Conservation (phyloP, 257 asterid species). For the Solanum phureja region DNA sequence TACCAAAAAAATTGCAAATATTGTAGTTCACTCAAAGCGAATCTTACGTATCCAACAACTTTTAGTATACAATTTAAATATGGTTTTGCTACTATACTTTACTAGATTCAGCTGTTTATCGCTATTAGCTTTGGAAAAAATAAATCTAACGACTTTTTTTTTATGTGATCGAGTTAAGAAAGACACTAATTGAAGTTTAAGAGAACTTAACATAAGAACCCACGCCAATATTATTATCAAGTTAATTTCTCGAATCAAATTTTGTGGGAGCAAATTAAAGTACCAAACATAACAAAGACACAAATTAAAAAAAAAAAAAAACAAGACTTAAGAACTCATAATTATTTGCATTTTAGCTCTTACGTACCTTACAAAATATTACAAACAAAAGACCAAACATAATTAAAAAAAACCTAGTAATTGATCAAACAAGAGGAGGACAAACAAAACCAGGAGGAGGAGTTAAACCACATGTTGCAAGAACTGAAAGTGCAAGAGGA, state of each 20-base stretch:
- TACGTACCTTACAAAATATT: background rate
- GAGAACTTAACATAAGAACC: background rate
- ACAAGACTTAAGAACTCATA: background rate
- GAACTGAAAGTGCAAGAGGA: slow-evolving; percentile 69
- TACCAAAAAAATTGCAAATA: background rate
- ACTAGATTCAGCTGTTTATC: background rate
- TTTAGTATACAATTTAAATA: background rate
- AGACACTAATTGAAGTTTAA: no score
- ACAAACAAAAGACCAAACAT: background rate
- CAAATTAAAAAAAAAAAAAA: background rate
- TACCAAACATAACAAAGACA: background rate
- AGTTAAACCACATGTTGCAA: slow-evolving; percentile 68
- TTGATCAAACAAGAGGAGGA: slow-evolving; percentile 38
- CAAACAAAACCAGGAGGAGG: slow-evolving; percentile 91
- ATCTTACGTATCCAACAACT: background rate
- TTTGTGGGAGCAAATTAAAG: background rate
- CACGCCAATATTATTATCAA: background rate
- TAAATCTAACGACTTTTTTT: no score
- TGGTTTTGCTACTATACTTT: background rate
- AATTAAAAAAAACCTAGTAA: background rate
- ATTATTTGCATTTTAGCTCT: background rate
- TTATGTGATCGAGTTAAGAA: background rate
- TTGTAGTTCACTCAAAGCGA: background rate
- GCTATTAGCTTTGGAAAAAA: no score
- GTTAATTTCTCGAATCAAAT: background rate